These are phyloP conservation scores for Fusarium sp. DNA, from an alignment of 2,329 filamentous ascomycete species.

Conservation along the genomic window DNA sequence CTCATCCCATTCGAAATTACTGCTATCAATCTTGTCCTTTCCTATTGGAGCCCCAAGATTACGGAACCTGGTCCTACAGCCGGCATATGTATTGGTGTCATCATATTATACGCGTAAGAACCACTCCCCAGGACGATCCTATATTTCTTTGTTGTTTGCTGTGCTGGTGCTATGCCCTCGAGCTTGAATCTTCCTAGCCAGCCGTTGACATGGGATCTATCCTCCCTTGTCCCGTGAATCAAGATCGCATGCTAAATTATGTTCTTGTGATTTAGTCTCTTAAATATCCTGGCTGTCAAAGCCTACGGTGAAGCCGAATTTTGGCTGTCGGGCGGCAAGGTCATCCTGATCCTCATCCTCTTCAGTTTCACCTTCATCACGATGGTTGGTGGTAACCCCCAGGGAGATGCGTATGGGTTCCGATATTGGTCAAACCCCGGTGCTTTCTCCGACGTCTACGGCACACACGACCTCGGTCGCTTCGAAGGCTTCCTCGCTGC, in stretches of 20 bases:
- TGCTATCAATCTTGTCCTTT: constrained; percentile 59
- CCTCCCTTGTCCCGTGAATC: constrained; percentile 7
- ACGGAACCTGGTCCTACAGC: constrained; percentile 77
- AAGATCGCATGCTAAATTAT: constrained; percentile 49
- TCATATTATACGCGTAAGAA: constrained; percentile 69
- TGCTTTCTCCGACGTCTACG: constrained; percentile 64
- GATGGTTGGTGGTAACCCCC: constrained; percentile 83
- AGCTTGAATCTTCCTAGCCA: background rate
- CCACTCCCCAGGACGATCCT: constrained; percentile 1
- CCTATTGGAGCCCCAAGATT: constrained; percentile 56
- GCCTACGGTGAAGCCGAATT: constrained; percentile 81
- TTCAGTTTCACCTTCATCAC: constrained; percentile 83
- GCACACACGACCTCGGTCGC: constrained; percentile 71
- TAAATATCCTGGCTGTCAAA: constrained; percentile 76
- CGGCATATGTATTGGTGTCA: constrained; percentile 68
- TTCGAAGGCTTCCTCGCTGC: constrained; percentile 79
- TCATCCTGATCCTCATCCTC: constrained; percentile 75
- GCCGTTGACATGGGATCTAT: constrained; percentile 12
- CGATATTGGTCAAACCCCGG: constrained; percentile 70
- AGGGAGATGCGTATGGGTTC: constrained; percentile 77
- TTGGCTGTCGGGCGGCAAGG: constrained; percentile 72
- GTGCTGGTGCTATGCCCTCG: constrained; percentile 15
- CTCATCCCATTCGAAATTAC: constrained; percentile 61
- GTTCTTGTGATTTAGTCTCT: constrained; percentile 54
- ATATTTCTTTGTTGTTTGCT: constrained; percentile 7